Conservation (phyloP, 1,139 yeast genomes). For the Debaryomyces fabryi region DNA sequence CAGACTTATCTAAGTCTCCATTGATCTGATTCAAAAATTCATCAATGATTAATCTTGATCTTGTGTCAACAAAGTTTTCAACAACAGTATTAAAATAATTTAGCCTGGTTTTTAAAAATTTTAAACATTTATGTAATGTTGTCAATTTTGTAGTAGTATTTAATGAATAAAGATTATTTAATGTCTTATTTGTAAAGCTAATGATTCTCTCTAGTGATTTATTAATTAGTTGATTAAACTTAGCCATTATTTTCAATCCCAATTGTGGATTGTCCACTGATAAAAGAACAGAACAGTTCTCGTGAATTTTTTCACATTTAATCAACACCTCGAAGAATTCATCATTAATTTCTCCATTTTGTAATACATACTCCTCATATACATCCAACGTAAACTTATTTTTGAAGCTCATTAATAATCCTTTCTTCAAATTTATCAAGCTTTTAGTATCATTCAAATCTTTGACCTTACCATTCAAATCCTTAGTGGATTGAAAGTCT, state of each 20-base stretch:
- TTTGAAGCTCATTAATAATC: conserved; percentile 59
- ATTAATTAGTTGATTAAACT: conserved; percentile 55
- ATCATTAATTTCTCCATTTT: conserved; percentile 44
- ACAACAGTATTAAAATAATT: conserved; percentile 58
- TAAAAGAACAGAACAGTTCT: conserved; percentile 68
- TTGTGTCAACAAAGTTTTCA: conserved; percentile 48
- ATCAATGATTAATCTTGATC: conserved; percentile 58
- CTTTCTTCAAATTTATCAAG: conserved; percentile 52
- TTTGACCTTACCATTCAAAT: conserved; percentile 40
- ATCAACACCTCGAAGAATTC: conserved; percentile 65
- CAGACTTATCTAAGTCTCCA: conserved; percentile 25
- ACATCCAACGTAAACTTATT: conserved; percentile 69
- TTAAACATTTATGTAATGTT: conserved; percentile 38
- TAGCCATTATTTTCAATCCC: conserved; percentile 70
- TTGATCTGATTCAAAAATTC: conserved; percentile 60
- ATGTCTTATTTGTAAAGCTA: conserved; percentile 35
- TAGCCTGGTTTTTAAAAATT: conserved; percentile 37
- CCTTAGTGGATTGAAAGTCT: conserved; percentile 23
- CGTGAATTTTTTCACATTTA: conserved; percentile 65
- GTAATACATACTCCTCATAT: conserved; percentile 64
- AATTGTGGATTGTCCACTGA: conserved; percentile 70
- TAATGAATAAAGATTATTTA: conserved; percentile 39
- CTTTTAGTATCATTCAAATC: conserved; percentile 45
- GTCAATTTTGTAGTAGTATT: conserved; percentile 30
- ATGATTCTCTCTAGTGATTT: conserved; percentile 55